These are phyloP conservation scores for Ophiostoma sp. DNA, from an alignment of 2,329 filamentous ascomycete genomes.

Conservation along the genomic window DNA sequence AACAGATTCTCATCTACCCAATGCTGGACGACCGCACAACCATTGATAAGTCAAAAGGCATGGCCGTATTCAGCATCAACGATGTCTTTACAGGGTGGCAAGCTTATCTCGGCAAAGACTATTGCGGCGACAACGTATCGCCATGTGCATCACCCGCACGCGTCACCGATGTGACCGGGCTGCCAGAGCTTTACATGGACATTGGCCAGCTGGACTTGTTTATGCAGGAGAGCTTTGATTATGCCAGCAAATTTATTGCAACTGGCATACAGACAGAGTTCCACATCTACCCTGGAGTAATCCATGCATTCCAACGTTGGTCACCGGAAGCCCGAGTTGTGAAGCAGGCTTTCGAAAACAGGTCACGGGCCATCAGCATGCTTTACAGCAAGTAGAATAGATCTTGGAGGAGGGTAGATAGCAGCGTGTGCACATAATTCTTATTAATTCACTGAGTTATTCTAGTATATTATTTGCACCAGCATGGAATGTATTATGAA, in stretches of 20 bases:
- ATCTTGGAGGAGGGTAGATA: no score
- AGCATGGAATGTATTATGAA: no score
- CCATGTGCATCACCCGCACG: background rate
- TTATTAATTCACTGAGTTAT: no score
- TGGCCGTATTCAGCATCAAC: background rate
- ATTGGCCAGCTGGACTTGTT: slow-evolving; percentile 4
- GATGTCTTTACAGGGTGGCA: background rate
- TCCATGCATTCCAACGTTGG: slow-evolving; percentile 5
- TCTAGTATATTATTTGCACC: no score
- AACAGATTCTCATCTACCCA: slow-evolving; percentile 18
- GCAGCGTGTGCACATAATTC: no score
- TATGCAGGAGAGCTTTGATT: background rate
- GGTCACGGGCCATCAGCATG: background rate
- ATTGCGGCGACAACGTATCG: background rate
- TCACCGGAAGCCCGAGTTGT: background rate
- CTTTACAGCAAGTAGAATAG: background rate
- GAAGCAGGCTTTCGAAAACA: background rate
- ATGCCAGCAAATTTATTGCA: background rate
- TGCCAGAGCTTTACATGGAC: slow-evolving; percentile 6
- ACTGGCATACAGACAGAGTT: background rate
- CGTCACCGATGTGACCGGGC: background rate
- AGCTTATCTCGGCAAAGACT: background rate
- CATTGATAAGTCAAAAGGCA: background rate
- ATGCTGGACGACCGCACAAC: slow-evolving; percentile 1
- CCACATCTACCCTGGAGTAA: slow-evolving; percentile 6